These are phyloP conservation scores for Mesostigma viride DNA, from an alignment of 139 green algal genomes.

Conservation along the genomic window DNA sequence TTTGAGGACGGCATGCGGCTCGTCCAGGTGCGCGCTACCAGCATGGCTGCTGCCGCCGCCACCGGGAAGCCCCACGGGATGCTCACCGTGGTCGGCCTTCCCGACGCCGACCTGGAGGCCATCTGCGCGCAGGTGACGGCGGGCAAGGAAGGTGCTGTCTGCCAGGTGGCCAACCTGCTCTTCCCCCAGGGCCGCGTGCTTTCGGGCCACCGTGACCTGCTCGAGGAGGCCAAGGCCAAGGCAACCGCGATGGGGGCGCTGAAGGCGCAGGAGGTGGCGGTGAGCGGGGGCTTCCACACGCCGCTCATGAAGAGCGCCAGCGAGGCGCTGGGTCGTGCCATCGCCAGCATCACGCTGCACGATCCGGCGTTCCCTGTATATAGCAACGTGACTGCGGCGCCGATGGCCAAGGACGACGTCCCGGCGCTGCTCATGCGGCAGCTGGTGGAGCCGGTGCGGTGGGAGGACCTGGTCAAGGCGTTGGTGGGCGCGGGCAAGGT, in stretches of 20 bases:
- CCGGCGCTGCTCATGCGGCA: slow-evolving; percentile 39
- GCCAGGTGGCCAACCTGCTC: slow-evolving; percentile 75
- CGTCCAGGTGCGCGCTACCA: slow-evolving; percentile 67
- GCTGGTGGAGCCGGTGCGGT: slow-evolving; percentile 71
- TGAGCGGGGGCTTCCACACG: slow-evolving; percentile 86
- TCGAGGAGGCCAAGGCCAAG: slow-evolving; percentile 45
- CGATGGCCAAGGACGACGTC: slow-evolving; percentile 38
- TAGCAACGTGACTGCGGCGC: slow-evolving; percentile 74
- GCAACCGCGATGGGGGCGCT: slow-evolving; percentile 59
- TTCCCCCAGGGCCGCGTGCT: slow-evolving; percentile 73
- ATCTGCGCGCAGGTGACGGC: not conserved
- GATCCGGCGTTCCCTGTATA: slow-evolving; percentile 64
- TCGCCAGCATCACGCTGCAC: slow-evolving; percentile 47
- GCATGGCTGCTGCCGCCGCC: slow-evolving; percentile 65
- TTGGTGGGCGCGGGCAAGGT: slow-evolving; percentile 38
- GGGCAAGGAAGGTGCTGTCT: slow-evolving; percentile 42
- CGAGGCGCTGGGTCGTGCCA: slow-evolving; percentile 48
- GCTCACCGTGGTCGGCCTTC: slow-evolving; percentile 75
- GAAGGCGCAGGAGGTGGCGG: slow-evolving; percentile 59
- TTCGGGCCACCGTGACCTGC: slow-evolving; percentile 55
- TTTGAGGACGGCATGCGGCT: slow-evolving; percentile 64
- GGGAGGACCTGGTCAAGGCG: slow-evolving; percentile 31
- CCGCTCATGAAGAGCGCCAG: slow-evolving; percentile 64
- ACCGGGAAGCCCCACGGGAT: slow-evolving; percentile 64
- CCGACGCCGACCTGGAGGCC: slow-evolving; percentile 48